Evolutionary conservation across 495 filamentous ascomycete species (phyloP), one percentile per base, ranked within the genome.

Genomic region (Delitschia confertaspora): DNA sequence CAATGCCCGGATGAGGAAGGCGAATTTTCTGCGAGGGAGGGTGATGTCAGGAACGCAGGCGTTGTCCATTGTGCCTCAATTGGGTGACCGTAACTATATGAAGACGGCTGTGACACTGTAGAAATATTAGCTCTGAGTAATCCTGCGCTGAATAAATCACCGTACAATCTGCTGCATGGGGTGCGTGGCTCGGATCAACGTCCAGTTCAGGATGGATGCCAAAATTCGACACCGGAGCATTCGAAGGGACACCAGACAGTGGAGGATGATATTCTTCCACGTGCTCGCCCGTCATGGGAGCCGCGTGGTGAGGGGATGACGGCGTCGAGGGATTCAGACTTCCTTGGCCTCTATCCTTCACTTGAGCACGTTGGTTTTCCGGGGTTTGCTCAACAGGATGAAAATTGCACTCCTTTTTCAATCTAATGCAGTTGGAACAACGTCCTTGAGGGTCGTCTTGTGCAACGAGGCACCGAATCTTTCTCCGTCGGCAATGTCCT

Each of bases 361-460:
- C 38, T 17, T 58, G 51, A 7, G 58, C 24, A 2, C 42, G 44
- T 11, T 42, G 46, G 19, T 52, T 48, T 31, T 53, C 42, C 54
- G 75, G 76, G 16, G 80, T 80, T 63, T 89, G 85, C 43, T 95
- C 88, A 20, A 95, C 88, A 8, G 89, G 85, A 59, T 79, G 85
- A 67, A 95, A 98, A 59, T 83, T 82, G 63, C 91, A 98, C 44
- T 94, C 88, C 62, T 93, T 96, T 60, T 93, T 89, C 61, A 98
- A 71, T 36, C 86, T 82, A 52, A 96, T 95, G 66, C 91, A 98
- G 65, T 95, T 94, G 45, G 84, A 81, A 63, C 91, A 98, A 47
- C 91, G 81, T 36, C 83, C 83, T 56, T 87, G 76, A 10, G 75
- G 63, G 58, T 96, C 89, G 50, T 82, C 80, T 35, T 70, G 68